A percentile compares a stretch with the other conserved stretches of the same genome.
Evolutionary conservation across 441 rosid species (phyloP).

Genomic region (Adansonia madagascariensis): DNA sequence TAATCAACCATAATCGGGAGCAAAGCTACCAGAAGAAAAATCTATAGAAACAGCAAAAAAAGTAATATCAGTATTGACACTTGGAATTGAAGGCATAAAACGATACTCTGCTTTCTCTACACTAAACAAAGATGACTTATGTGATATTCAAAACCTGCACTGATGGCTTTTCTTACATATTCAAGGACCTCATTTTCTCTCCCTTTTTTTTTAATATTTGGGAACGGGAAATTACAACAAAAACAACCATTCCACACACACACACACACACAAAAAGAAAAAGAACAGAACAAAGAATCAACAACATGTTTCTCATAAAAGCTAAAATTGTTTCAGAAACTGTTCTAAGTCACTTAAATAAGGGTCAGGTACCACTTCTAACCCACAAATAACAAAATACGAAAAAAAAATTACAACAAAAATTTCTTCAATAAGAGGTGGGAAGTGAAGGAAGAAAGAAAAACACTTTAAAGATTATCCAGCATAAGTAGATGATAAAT

Average conservation of each 20-base stretch:
- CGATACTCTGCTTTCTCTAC: background rate
- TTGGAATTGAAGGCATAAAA: background rate
- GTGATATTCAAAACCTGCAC: background rate
- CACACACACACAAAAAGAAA: background rate
- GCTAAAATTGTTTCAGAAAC: background rate
- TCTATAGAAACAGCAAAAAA: background rate
- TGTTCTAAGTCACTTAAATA: background rate
- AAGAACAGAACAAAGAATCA: background rate
- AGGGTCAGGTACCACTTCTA: background rate
- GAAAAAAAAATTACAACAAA: background rate
- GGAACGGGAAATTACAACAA: background rate
- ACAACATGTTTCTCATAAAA: background rate
- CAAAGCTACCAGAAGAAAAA: background rate
- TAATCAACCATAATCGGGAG: background rate
- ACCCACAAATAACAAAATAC: background rate
- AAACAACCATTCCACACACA: background rate
- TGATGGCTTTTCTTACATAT: background rate
- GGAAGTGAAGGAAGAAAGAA: background rate
- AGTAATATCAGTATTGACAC: background rate
- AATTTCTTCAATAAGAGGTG: background rate
- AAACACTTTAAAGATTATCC: background rate
- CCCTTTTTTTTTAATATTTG: background rate
- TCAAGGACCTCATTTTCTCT: background rate
- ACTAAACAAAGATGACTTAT: background rate
- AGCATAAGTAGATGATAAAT: constrained; percentile 11